Percentiles rank a stretch among this genome's conserved stretches.
These are phyloP conservation scores for Sporisorium graminicola DNA, from an alignment of 1,284 basidiomycete species.

Conservation along the genomic window DNA sequence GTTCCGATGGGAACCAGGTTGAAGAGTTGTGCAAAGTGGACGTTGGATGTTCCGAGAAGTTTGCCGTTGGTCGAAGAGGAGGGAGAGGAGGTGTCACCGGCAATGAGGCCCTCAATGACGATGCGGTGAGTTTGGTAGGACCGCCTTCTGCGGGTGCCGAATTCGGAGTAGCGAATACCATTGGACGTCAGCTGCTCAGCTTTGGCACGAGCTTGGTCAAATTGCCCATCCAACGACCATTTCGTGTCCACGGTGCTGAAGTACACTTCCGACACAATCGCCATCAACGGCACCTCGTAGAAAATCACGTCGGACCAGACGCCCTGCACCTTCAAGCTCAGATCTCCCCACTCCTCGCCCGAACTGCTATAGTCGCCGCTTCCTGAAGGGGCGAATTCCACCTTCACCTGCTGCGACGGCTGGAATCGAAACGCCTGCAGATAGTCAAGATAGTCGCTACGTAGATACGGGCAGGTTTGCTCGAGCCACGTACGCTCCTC, in stretches of 20 bases:
- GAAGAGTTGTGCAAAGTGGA: conserved; percentile 62
- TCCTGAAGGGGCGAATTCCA: conserved; percentile 75
- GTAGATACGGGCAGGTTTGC: conserved; percentile 82
- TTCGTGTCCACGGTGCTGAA: conserved; percentile 79
- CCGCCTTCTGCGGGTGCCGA: conserved; percentile 89
- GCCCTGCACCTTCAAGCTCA: conserved; percentile 82
- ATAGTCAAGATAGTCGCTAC: conserved; percentile 81
- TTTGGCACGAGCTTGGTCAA: conserved; percentile 79
- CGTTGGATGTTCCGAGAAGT: conserved; percentile 73
- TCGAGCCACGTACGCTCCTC: conserved; percentile 81
- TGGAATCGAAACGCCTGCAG: conserved; percentile 80
- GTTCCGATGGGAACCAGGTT: conserved; percentile 63
- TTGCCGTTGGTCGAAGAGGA: conserved; percentile 71
- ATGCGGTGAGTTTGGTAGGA: conserved; percentile 84
- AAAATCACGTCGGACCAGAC: conserved; percentile 90
- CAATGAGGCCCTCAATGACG: conserved; percentile 79
- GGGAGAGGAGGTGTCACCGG: conserved; percentile 71
- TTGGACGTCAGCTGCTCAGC: conserved; percentile 77
- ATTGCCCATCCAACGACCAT: conserved; percentile 85
- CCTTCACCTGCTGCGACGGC: conserved; percentile 80
- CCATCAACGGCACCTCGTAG: conserved; percentile 96
- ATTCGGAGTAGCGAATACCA: conserved; percentile 87
- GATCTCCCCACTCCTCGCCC: conserved; percentile 73
- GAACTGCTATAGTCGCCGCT: conserved; percentile 61
- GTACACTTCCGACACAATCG: conserved; percentile 83